phyloP scores from a whole-genome alignment of 257 asterid species.

The Solanum pimpinellifolium region DNA sequence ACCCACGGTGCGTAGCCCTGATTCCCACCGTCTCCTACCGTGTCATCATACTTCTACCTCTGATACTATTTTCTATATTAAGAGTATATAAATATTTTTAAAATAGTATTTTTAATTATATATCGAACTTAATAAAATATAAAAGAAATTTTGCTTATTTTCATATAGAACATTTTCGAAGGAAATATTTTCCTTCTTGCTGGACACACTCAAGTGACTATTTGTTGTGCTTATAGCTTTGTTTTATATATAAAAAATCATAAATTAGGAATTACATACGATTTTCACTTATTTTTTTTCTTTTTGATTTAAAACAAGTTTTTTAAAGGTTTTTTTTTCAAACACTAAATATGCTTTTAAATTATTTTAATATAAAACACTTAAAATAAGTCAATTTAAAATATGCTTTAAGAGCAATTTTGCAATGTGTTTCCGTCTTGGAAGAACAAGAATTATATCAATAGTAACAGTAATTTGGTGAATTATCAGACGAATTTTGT shows the following conservation, averaged over 20 bases:
- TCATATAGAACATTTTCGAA: neutral
- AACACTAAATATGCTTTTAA: too few relatives aligned
- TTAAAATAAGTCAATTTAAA: too few relatives aligned
- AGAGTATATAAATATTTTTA: too few relatives aligned
- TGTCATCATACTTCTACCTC: neutral
- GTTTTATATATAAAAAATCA: neutral
- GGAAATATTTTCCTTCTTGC: neutral
- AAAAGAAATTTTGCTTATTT: too few relatives aligned
- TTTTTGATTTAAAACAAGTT: too few relatives aligned
- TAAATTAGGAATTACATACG: neutral
- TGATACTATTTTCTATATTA: too few relatives aligned
- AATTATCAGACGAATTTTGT: neutral
- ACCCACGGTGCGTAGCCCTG: neutral
- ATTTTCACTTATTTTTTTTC: neutral
- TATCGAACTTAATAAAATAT: too few relatives aligned
- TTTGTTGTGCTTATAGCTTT: neutral
- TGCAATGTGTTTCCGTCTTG: neutral
- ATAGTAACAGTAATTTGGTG: neutral
- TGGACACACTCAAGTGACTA: neutral
- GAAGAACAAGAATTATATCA: neutral
- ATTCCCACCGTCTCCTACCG: neutral
- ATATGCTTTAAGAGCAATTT: neutral
- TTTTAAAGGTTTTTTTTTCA: neutral
- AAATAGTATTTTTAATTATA: too few relatives aligned
- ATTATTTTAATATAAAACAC: neutral